These are phyloP conservation scores for Leucaena leucocephala DNA, from an alignment of 306 rosid genomes.

Conservation along the genomic window DNA sequence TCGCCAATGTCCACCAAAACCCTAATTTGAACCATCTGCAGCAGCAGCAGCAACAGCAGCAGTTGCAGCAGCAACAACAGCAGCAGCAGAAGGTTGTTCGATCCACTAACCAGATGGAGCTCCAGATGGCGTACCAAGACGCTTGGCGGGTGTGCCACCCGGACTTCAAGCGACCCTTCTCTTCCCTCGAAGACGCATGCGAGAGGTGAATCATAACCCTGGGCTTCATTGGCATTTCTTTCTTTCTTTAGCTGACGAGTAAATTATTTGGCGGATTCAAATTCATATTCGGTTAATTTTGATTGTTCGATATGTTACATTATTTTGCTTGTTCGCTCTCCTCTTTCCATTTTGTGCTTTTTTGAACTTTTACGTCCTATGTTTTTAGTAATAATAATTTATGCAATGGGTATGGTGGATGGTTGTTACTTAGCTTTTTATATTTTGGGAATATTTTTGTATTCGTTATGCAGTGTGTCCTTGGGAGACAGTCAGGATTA, in stretches of 20 bases:
- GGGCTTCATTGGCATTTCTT: background rate
- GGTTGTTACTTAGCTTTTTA: too few species aligned
- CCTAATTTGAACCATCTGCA: background rate
- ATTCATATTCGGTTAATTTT: background rate
- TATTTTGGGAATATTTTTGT: too few species aligned
- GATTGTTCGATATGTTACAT: background rate
- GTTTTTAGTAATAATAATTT: background rate
- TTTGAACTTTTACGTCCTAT: background rate
- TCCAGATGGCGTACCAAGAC: slow-evolving; percentile 81
- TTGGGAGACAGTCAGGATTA: background rate
- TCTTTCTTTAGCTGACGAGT: background rate
- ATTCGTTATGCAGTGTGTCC: background rate
- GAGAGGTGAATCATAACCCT: slow-evolving; percentile 49
- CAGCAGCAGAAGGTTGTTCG: slow-evolving; percentile 56
- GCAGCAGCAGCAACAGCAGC: slow-evolving; percentile 13
- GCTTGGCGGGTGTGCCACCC: slow-evolving; percentile 82
- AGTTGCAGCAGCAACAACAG: slow-evolving; percentile 18
- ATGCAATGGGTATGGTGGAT: background rate
- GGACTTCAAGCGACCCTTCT: slow-evolving; percentile 71
- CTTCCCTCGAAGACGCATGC: slow-evolving; percentile 77
- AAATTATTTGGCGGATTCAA: background rate
- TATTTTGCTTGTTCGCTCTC: background rate
- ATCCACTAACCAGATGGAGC: slow-evolving; percentile 63
- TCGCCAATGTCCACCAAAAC: background rate
- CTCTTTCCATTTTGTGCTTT: background rate